Base-by-base conservation (phyloP, 768 basidiomycete genomes). In the Coprinellus micaceus region DNA sequence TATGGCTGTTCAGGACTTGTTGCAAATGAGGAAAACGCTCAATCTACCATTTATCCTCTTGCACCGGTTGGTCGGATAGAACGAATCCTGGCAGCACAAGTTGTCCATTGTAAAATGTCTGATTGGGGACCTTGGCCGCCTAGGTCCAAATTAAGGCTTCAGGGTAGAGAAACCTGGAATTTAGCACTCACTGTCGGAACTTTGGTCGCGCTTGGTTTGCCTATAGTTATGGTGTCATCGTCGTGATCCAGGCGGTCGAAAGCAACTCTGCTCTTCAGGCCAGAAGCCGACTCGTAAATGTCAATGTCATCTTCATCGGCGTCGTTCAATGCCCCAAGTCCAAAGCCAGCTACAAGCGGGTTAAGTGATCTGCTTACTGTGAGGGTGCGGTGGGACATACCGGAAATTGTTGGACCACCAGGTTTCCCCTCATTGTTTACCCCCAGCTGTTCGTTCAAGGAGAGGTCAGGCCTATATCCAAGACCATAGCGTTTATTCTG, bases 271-370 rank as follows among this genome's bases (percentile, higher is more conserved):
- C 72, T 79, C 58, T 77, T 73, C 15, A 74, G 70, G 9, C 63
- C 62, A 13, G 66, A 64, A 1, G 61, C 63, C 37, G 74, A 71
- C 61, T 92, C 91, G 61, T 94, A 95, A 4, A 94, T 77, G 61
- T 94, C 92, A 30, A 91, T 52, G 65, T 94, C 94, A 66, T 98
- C 94, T 46, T 95, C 92, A 48, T 98, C 95, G 2, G 92, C 94
- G 53, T 97, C 94, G 64, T 96, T 97, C 17, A 94, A 70, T 1
- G 90, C 91, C 4, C 93, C 92, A 17, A 95, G 75, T 36, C 93
- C 94, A 64, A 94, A 96, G 1, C 92, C 93, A 66, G 86, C 90
- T 89, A 53, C 12, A 41, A 58, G 9, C 11, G 17, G 22, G n/a
- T n/a, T 13, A 7, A 15, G 37, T 52, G 10, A 26, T 57, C 29